phyloP scores from a whole-genome alignment of 306 rosid genomes.

The Sindora glabra region DNA sequence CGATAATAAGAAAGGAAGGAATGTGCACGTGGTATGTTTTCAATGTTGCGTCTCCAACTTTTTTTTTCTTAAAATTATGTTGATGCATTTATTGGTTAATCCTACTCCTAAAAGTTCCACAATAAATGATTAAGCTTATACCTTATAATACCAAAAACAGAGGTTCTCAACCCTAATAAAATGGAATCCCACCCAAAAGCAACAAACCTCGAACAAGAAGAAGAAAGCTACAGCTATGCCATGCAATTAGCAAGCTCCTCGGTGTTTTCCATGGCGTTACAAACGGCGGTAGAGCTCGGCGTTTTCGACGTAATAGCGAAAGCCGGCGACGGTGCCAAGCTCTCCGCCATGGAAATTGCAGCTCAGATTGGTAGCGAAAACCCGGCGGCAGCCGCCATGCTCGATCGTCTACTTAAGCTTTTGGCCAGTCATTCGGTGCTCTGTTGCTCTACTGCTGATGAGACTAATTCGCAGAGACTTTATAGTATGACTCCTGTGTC shows the following conservation, averaged over 20 bases:
- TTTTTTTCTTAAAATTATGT: no score
- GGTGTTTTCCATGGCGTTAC: conserved; percentile 16
- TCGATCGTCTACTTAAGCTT: conserved; percentile 36
- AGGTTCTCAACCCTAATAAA: no score
- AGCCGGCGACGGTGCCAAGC: conserved; percentile 17
- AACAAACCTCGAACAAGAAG: conserved; percentile 4
- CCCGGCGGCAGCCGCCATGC: conserved; percentile 21
- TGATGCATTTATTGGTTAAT: no score
- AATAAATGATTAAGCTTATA: no score
- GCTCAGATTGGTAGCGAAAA: conserved; percentile 14
- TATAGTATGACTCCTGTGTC: conserved; percentile 20
- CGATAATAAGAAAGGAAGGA: no score
- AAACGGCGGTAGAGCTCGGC: no score
- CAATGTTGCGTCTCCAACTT: no score
- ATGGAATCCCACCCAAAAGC: no score
- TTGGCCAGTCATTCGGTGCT: conserved; percentile 32
- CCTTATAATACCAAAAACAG: no score
- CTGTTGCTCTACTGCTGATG: conserved; percentile 7
- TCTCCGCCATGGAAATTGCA: conserved; percentile 25
- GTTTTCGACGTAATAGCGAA: conserved; percentile 36
- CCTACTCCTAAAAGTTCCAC: no score
- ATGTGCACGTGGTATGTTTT: no score
- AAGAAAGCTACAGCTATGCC: conserved; percentile 22
- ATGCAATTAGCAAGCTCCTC: conserved; percentile 9
- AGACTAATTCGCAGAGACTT: conserved; percentile 3